phyloP scores from a whole-genome alignment of 768 basidiomycete genomes.

The Exsudoporus frostii region DNA sequence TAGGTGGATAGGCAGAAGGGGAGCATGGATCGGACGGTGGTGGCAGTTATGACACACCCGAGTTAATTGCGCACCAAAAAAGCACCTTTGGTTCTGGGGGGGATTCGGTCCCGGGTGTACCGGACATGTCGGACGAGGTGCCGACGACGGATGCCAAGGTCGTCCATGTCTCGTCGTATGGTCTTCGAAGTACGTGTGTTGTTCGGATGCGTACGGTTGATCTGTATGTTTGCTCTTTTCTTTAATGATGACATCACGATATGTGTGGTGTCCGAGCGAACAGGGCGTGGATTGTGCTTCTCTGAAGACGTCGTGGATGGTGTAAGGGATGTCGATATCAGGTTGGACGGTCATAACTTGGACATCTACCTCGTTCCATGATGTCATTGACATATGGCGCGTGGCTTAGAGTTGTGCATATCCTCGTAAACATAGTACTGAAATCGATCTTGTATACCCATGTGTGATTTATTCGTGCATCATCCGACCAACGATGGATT shows the following conservation, averaged over 20 bases:
- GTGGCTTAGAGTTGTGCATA: too few species aligned
- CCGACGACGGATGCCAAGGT: slow-evolving; percentile 11
- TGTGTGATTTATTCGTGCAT: too few species aligned
- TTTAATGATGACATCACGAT: slow-evolving; percentile 16
- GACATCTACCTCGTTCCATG: background rate
- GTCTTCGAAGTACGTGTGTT: slow-evolving; percentile 25
- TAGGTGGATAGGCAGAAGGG: too few species aligned
- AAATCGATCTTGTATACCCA: too few species aligned
- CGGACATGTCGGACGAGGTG: background rate
- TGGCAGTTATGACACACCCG: slow-evolving; percentile 20
- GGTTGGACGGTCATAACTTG: background rate
- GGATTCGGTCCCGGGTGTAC: too few species aligned
- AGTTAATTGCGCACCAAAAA: background rate
- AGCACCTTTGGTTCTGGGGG: background rate
- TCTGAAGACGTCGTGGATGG: slow-evolving; percentile 5
- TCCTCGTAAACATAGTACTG: too few species aligned
- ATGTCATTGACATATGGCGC: background rate
- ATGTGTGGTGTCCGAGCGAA: slow-evolving; percentile 48
- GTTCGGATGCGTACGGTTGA: background rate
- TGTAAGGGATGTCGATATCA: background rate
- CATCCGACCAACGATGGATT: too few species aligned
- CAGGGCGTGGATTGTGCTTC: slow-evolving; percentile 31
- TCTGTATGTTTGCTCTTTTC: background rate
- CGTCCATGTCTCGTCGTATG: slow-evolving; percentile 20
- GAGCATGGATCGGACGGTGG: slow-evolving; percentile 16